Evolutionary conservation across 1,284 basidiomycete species (phyloP), one percentile per base, ranked within the genome.

Genomic region (Phenoliferia sp.): DNA sequence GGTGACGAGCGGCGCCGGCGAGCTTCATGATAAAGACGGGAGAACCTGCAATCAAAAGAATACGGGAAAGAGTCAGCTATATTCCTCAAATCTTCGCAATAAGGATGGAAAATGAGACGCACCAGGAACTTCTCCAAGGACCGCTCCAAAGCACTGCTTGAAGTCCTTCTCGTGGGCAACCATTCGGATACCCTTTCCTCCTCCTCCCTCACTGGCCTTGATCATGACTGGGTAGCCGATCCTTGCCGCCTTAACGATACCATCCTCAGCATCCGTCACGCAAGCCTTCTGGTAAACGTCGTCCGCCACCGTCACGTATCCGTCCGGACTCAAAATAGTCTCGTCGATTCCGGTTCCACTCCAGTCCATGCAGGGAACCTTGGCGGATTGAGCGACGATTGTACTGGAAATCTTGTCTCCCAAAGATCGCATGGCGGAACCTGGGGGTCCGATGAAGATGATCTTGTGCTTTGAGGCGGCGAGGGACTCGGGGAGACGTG

Each of bases 21-120:
- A 99, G 89, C 83, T 99, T 99, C 96, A 99, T 99, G 82, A 99
- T 92, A 81, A 99, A 99, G 76, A 99, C 94, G 68, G 96, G 96
- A 5, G 96, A 99, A 59, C 96, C 95, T 92, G 78, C 52, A 55
- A 16, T 3, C 2, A 39, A 52, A 22, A 35, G 35, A 59, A 48
- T 73, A 22, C 34, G n/a, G n/a, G n/a, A 17, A 17, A 16, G 6
- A 3, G 52, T 69, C 60, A 69, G 66, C 39, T 28, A n/a, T 33
- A n/a, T 1, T 39, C 31, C 12, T 4, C 32, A 58, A 26, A 16
- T 16, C 26, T 50, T 12, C 44, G 33, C 16, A 48, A 12, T 6
- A 7, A 26, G 22, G 9, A 19, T 6, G 12, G 29, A 39, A 17
- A 39, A 36, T 29, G 32, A 29, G 59, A 64, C 83, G 75, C 78